These are phyloP conservation scores for Plasmodium knowlesi DNA, from an alignment of 169 alveolate genomes.

Conservation along the genomic window DNA sequence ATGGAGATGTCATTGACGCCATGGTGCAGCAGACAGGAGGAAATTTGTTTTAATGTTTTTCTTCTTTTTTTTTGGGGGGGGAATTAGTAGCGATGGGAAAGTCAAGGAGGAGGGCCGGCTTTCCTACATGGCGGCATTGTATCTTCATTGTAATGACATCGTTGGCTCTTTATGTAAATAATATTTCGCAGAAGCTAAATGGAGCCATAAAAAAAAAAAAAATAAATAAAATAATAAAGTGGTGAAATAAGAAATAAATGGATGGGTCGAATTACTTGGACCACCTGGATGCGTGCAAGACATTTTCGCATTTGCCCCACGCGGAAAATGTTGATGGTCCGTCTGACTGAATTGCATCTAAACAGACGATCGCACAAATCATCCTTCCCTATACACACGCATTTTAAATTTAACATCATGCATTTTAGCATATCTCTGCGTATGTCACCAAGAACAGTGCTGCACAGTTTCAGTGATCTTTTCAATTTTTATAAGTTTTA, in stretches of 20 bases:
- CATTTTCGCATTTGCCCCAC: neutral
- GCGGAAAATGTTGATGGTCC: neutral
- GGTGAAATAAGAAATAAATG: neutral
- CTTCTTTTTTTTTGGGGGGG: neutral
- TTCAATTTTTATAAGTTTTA: neutral
- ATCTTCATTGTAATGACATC: neutral
- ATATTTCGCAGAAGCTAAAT: neutral
- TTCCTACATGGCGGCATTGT: neutral
- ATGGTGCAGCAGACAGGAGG: slow-evolving; percentile 99
- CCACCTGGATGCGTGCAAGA: neutral
- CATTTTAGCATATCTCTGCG: neutral
- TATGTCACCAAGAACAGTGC: neutral
- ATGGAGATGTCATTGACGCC: slow-evolving; percentile 98
- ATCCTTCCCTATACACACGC: neutral
- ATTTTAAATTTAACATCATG: neutral
- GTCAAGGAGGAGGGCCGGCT: neutral
- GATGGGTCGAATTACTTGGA: neutral
- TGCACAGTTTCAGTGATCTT: neutral
- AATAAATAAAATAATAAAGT: neutral
- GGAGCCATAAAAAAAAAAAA: neutral
- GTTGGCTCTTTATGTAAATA: no score
- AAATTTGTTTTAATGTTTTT: neutral
- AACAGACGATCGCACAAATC: neutral
- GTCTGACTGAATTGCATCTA: neutral
- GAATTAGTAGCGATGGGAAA: neutral